Conservation (phyloP, 1,284 basidiomycete genomes). For the Apiotrichum mycotoxinovorans region DNA sequence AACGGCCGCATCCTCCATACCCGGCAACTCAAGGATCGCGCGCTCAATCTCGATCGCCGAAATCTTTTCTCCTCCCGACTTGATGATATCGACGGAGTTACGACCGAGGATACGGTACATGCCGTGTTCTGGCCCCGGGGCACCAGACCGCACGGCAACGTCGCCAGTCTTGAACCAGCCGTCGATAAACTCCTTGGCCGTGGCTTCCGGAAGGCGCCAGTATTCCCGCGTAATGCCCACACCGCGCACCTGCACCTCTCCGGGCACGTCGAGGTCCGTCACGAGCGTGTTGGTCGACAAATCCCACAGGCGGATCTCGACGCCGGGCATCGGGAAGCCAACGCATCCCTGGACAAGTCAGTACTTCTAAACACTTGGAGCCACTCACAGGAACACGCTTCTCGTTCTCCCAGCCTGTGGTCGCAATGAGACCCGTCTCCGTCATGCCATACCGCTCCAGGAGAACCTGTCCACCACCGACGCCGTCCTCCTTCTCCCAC, state of each 20-base stretch:
- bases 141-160: constrained; percentile 34
- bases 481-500: constrained; percentile 32
- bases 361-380: too few relatives aligned
- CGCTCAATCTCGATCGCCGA: constrained; percentile 46
- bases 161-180: constrained; percentile 50
- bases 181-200: constrained; percentile 34
- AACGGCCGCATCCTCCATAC: constrained; percentile 43
- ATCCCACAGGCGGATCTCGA: constrained; percentile 41
- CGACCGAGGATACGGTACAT: constrained; percentile 38
- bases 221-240: constrained; percentile 42
- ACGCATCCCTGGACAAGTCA: constrained; percentile 32
- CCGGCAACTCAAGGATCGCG: constrained; percentile 37
- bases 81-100: constrained; percentile 39
- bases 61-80: constrained; percentile 46
- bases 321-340: constrained; percentile 35
- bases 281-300: constrained; percentile 18
- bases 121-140: constrained; percentile 20
- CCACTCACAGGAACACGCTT: constrained; percentile 36
- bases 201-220: constrained; percentile 40
- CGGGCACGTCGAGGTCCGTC: constrained; percentile 24
- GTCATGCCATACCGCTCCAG: constrained; percentile 49
- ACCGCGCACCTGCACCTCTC: constrained; percentile 42
- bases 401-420: constrained; percentile 37
- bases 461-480: constrained; percentile 42
- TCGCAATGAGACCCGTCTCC: constrained; percentile 45